Conservation (phyloP, 2,329 filamentous ascomycete species). For the Botryosphaeria dothidea region DNA sequence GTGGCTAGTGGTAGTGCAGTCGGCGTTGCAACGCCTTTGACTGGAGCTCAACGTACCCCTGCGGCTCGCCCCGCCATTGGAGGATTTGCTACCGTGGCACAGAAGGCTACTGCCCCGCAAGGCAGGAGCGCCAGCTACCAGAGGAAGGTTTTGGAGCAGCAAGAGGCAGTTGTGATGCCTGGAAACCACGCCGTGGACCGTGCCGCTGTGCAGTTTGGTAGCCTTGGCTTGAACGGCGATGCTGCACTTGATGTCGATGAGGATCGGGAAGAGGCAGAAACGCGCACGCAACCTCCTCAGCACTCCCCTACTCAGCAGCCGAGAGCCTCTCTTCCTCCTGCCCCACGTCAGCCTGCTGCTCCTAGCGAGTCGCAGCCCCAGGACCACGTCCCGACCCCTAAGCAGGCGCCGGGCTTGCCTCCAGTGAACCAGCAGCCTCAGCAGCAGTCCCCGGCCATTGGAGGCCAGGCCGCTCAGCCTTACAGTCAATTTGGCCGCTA, state of each 20-base stretch:
- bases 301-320: conserved; percentile 88
- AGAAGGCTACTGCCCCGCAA: conserved; percentile 69
- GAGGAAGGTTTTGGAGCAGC: conserved; percentile 86
- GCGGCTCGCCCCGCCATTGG: conserved; percentile 61
- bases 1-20: conserved; percentile 68
- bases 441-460: conserved; percentile 46
- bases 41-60: conserved; percentile 54
- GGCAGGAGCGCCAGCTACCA: conserved; percentile 77
- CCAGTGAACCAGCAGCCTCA: conserved; percentile 54
- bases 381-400: conserved; percentile 51
- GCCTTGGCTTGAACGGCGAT: conserved; percentile 82
- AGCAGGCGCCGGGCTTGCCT: conserved; percentile 63
- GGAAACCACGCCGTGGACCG: conserved; percentile 93
- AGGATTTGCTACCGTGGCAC: conserved; percentile 76
- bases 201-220: conserved; percentile 92
- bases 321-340: conserved; percentile 82
- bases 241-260: conserved; percentile 75
- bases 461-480: conserved; percentile 48
- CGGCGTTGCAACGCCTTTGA: conserved; percentile 60
- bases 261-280: conserved; percentile 93
- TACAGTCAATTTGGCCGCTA: conserved; percentile 72
- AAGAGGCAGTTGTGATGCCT: conserved; percentile 97
- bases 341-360: conserved; percentile 47
- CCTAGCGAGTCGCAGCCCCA: conserved; percentile 42
- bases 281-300: conserved; percentile 86